Percentiles rank a stretch among this genome's conserved stretches.
Conservation (phyloP, 2,329 filamentous ascomycete genomes). For the Colletotrichum orchidophilum region DNA sequence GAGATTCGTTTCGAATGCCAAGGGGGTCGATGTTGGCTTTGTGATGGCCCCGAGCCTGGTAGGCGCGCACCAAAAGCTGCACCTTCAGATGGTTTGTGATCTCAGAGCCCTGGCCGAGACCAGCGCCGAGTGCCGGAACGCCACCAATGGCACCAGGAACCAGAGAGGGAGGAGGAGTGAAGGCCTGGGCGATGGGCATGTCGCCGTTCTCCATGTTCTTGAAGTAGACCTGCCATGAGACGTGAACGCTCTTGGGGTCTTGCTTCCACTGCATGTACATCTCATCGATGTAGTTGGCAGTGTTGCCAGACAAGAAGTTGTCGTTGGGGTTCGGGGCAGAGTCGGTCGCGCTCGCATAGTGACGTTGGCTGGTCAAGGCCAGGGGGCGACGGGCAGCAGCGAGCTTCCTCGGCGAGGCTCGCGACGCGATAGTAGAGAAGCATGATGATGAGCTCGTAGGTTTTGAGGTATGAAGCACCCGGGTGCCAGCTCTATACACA, state of each 20-base stretch:
- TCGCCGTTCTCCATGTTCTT: conserved; percentile 98
- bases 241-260: conserved; percentile 91
- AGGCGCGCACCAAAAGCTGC: conserved; percentile 94
- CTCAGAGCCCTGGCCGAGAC: conserved; percentile 76
- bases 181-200: conserved; percentile 97
- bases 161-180: conserved; percentile 93
- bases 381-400: conserved; percentile 59
- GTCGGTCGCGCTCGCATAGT: conserved; percentile 64
- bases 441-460: conserved; percentile 49
- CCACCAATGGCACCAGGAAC: conserved; percentile 84
- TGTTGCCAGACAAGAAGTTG: conserved; percentile 95
- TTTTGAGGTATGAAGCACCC: conserved; percentile 67
- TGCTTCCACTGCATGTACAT: conserved; percentile 99
- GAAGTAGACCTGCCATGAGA: conserved; percentile 99
- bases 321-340: conserved; percentile 82
- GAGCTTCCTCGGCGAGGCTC: conserved; percentile 55
- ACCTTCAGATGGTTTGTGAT: conserved; percentile 98
- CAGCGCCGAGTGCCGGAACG: conserved; percentile 77
- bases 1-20: conserved; percentile 86
- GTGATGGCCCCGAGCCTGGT: conserved; percentile 97
- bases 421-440: conserved; percentile 51
- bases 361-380: conserved; percentile 59
- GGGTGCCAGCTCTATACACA: conserved; percentile 71
- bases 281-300: conserved; percentile 98
- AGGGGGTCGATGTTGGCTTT: conserved; percentile 98